Conservation (phyloP, 2,329 filamentous ascomycete species). For the Paecilomyces fulvus region DNA sequence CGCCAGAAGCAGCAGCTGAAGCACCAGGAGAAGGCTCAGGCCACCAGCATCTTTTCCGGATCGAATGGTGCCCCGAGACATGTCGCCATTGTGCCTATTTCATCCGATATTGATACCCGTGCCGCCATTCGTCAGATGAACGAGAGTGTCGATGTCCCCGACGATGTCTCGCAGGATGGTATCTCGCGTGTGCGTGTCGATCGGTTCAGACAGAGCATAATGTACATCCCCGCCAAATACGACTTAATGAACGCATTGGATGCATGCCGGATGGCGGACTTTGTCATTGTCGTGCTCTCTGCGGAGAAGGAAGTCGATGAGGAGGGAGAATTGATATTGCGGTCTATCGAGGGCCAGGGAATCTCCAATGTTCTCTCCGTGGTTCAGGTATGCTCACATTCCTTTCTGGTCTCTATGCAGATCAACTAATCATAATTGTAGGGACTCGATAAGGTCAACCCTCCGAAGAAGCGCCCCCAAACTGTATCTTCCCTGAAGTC, state of each 20-base stretch:
- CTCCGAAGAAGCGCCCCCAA: slow-evolving; percentile 67
- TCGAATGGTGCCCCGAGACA: slow-evolving; percentile 79
- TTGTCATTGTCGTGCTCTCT: slow-evolving; percentile 78
- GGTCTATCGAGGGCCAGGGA: slow-evolving; percentile 85
- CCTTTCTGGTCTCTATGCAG: not conserved
- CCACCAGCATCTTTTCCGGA: slow-evolving; percentile 74
- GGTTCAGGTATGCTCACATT: slow-evolving; percentile 47
- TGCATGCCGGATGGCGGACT: slow-evolving; percentile 81
- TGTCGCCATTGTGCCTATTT: slow-evolving; percentile 80
- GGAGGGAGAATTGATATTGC: slow-evolving; percentile 74
- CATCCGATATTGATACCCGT: slow-evolving; percentile 59
- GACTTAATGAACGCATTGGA: slow-evolving; percentile 74
- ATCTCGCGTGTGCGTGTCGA: slow-evolving; percentile 63
- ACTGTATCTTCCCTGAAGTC: slow-evolving; percentile 78
- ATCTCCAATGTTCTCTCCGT: slow-evolving; percentile 85
- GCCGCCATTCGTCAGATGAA: slow-evolving; percentile 64
- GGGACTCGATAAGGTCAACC: slow-evolving; percentile 67
- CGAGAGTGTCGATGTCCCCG: slow-evolving; percentile 67
- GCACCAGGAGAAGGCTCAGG: slow-evolving; percentile 70
- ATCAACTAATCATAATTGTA: slow-evolving; percentile 4
- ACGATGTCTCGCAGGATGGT: slow-evolving; percentile 51
- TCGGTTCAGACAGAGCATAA: slow-evolving; percentile 88
- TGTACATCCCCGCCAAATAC: slow-evolving; percentile 68
- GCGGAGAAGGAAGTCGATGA: slow-evolving; percentile 68
- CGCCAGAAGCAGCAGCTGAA: slow-evolving; percentile 82